These are phyloP conservation scores for Alternaria arbusti DNA, from an alignment of 2,329 filamentous ascomycete species.

Conservation along the genomic window DNA sequence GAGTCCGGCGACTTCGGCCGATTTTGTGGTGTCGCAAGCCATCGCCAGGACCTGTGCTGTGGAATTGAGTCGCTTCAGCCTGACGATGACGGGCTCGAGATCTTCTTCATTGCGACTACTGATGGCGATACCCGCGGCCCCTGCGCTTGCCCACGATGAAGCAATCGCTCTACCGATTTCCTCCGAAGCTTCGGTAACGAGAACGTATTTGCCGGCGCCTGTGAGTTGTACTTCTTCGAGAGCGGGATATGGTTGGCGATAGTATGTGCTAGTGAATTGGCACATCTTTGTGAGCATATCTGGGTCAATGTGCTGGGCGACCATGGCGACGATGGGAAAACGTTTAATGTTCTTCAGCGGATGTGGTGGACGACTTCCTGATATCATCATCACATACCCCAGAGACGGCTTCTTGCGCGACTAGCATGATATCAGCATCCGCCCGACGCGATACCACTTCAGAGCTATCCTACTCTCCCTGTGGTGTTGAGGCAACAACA, in stretches of 20 bases:
- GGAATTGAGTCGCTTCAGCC: not conserved
- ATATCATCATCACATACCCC: not conserved
- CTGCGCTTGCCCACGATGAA: not conserved
- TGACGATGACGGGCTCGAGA: not conserved
- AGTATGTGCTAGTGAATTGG: not conserved
- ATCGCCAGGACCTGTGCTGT: not conserved
- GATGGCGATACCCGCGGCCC: not conserved
- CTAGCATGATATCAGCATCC: not conserved
- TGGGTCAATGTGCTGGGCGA: not conserved
- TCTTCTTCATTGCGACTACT: not conserved
- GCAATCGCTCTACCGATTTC: not conserved
- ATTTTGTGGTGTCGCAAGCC: slow-evolving; percentile 1
- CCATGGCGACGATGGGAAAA: not conserved
- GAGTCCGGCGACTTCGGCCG: not conserved
- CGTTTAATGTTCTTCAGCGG: not conserved
- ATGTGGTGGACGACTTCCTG: not conserved
- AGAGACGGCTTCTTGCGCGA: not conserved
- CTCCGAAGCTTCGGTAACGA: not conserved
- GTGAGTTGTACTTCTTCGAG: not conserved
- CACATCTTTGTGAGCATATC: not conserved
- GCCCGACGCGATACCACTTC: not conserved
- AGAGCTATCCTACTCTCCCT: not conserved
- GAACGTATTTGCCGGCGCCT: not conserved
- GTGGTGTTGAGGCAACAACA: not conserved
- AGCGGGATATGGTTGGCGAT: not conserved